Base-by-base conservation (phyloP, 768 basidiomycete genomes). In the Auriculariales sp. region DNA sequence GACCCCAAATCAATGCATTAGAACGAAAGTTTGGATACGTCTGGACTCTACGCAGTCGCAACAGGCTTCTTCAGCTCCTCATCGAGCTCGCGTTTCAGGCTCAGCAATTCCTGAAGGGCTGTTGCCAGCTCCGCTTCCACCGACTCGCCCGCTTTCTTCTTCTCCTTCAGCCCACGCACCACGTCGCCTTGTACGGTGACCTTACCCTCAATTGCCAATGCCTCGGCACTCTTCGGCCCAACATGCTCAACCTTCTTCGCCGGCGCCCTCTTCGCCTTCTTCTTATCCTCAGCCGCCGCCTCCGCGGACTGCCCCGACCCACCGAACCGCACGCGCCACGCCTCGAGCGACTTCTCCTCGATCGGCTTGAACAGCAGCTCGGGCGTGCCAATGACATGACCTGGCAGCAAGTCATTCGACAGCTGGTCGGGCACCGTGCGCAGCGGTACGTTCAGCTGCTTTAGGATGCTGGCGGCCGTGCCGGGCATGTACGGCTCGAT, bases 401-500 rank as follows among this genome's bases (percentile, higher is more conserved):
- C 90, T 0, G 78, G 75, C 35, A 97, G 74, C 53, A 99, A 80
- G 61, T 98, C 95, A 56, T 77, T 79, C 4, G 74, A 68, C 55
- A 95, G 68, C 7, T 71, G 71, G 50, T 73, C 73, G 1, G 94
- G 87, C 2, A 94, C 81, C 7, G 74, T 69, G 28, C 94, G 81
- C 3, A 83, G 74, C 1, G 91, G 91, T 0, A 91, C 92, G 59
- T 95, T 89, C 54, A 98, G 75, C 59, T 99, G 95, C 17, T 63
- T 59, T 49, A 94, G 72, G 55, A 99, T 92, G 2, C 79, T 71
- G 24, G 77, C 78, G 30, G 84, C 80, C 0, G 88, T 94, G 11
- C 81, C 73, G 33, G 95, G 95, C 92, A 99, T 97, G 79, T 90
- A 99, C 0, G 95, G 94, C 61, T 92, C 83, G 55, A 90, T 66